phyloP scores from a whole-genome alignment of 1,284 basidiomycete species.

The Cystobasidium slooffiae region DNA sequence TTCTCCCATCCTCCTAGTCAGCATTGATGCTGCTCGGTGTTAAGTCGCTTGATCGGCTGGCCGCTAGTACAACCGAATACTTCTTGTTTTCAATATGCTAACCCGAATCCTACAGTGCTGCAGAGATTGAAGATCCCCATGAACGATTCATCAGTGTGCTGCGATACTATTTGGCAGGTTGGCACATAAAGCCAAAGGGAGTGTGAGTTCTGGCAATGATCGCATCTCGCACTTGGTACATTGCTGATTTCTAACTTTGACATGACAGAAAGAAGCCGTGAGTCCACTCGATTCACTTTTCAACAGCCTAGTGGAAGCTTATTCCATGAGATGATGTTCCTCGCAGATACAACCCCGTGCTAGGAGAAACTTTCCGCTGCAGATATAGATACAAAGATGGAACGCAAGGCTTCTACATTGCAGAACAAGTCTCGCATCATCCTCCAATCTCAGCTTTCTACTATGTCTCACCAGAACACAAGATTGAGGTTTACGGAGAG shows the following conservation, averaged over 20 bases:
- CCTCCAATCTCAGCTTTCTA: slow-evolving; percentile 96
- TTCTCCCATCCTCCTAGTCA: background rate
- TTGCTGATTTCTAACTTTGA: slow-evolving; percentile 27
- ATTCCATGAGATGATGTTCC: too few species aligned
- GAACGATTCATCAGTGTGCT: slow-evolving; percentile 90
- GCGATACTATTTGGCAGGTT: slow-evolving; percentile 95
- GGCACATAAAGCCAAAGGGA: slow-evolving; percentile 99
- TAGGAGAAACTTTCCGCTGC: slow-evolving; percentile 98
- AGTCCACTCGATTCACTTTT: slow-evolving; percentile 54
- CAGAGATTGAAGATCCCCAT: slow-evolving; percentile 75
- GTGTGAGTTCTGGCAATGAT: slow-evolving; percentile 19
- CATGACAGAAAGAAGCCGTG: slow-evolving; percentile 89
- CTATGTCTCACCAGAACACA: slow-evolving; percentile 92
- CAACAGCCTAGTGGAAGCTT: background rate
- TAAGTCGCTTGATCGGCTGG: slow-evolving; percentile 35
- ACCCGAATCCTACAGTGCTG: slow-evolving; percentile 54
- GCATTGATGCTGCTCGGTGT: background rate
- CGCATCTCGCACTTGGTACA: slow-evolving; percentile 2
- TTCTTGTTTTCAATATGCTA: slow-evolving; percentile 29
- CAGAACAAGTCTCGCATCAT: slow-evolving; percentile 88
- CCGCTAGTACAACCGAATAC: slow-evolving; percentile 30
- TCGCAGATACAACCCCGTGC: slow-evolving; percentile 87
- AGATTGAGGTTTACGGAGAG: slow-evolving; percentile 80
- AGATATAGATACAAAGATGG: slow-evolving; percentile 91
- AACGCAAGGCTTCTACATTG: slow-evolving; percentile 91